A percentile compares a stretch with the other conserved stretches of the same genome.
Conservation (phyloP, 345 rosid genomes). For the Brassica napus region DNA sequence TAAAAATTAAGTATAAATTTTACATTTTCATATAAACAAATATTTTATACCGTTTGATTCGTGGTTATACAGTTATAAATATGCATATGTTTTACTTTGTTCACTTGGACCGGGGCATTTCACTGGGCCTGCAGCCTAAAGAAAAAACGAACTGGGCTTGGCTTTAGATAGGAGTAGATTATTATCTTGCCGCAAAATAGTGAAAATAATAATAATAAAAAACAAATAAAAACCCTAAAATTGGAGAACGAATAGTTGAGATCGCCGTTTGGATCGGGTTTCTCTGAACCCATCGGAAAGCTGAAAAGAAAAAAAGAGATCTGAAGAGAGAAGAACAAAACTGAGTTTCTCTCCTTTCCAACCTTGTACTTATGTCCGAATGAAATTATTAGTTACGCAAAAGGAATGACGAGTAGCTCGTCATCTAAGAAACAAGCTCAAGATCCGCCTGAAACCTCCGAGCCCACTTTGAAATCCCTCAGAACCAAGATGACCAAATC, state of each 20-base stretch:
- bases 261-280: constrained; percentile 27
- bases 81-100: no score
- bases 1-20: no score
- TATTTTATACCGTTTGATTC: no score
- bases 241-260: background rate
- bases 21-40: no score
- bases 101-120: background rate
- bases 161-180: background rate
- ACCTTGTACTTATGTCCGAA: background rate
- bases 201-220: background rate
- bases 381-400: constrained; percentile 22
- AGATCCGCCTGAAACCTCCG: constrained; percentile 50
- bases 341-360: background rate
- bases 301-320: background rate
- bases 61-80: no score
- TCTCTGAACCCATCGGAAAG: background rate
- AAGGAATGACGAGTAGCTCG: constrained; percentile 43
- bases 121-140: background rate
- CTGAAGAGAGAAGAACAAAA: constrained; percentile 25
- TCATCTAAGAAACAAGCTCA: constrained; percentile 49
- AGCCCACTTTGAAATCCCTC: constrained; percentile 39
- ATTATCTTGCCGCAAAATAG: background rate
- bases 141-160: background rate
- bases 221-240: background rate
- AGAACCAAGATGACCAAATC: constrained; percentile 56